Base-by-base conservation (phyloP, 2,329 filamentous ascomycete species). In the Cytospora schulzeri region DNA sequence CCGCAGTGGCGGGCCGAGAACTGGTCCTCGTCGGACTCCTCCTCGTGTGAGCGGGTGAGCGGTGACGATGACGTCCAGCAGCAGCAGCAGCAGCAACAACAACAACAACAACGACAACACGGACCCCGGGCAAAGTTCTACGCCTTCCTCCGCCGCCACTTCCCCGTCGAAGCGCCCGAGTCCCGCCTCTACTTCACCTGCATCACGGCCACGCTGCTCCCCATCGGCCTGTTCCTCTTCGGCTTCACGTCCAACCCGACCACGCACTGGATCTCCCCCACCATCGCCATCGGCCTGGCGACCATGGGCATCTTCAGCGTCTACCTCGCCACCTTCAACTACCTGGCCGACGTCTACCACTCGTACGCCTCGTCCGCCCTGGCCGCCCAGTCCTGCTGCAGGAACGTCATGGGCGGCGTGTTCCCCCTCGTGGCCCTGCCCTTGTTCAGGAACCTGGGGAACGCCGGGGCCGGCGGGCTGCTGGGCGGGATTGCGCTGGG, bases 251-350 rank as follows among this genome's bases (percentile, higher is more conserved):
- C 86, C 0, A 85, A 81, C 64, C 74, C 82, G 0, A 80, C 79
- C 0, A 81, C 88, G 1, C 90, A 86, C 68, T 94, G 91, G 91
- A 88, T 92, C 62, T 85, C 86, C 0, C 91, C 92, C 0, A 78
- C 87, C 0, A 76, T 94, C 3, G 89, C 87, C 0, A 82, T 97
- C 38, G 86, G 83, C 0, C 85, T 92, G 65, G 88, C 92, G 0
- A 94, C 91, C 0, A 91, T 94, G 81, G 90, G 93, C 31, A 96
- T 97, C 68, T 94, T 92, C 75, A 89, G 87, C 50, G 87, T 97
- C 41, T 96, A 96, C 73, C 83, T 97, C 1, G 89, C 93, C 3
- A 91, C 92, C 0, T 97, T 97, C 79, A 97, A 97, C 74, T 97
- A 96, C 70, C 83, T 97, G 1, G 92, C 93, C 24, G 93, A 97